Conservation (phyloP, 345 rosid genomes). For the Anacardium occidentale region DNA sequence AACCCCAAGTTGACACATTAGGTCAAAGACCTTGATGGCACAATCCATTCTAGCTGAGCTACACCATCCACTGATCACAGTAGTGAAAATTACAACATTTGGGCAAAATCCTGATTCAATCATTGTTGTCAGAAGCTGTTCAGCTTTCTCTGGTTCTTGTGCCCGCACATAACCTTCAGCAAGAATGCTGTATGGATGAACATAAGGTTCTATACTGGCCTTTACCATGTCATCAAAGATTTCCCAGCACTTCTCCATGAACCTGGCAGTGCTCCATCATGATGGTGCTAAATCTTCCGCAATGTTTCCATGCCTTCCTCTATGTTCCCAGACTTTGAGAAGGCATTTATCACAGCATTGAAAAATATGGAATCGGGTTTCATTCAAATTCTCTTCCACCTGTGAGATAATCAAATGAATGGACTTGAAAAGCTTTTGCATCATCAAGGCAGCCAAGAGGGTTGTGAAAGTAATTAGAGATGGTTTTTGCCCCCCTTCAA, state of each 20-base stretch:
- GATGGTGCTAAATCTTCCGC: slow-evolving; percentile 58
- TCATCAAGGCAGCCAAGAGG: slow-evolving; percentile 58
- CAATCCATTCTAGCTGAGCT: slow-evolving; percentile 48
- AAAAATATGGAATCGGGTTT: slow-evolving; percentile 51
- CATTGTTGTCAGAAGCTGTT: slow-evolving; percentile 47
- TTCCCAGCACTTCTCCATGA: slow-evolving; percentile 57
- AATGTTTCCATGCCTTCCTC: slow-evolving; percentile 48
- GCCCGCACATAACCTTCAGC: slow-evolving; percentile 69
- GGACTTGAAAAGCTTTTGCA: slow-evolving; percentile 47
- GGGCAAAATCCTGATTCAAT: slow-evolving; percentile 34
- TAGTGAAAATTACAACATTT: slow-evolving; percentile 59
- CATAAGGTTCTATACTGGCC: slow-evolving; percentile 56
- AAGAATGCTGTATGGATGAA: slow-evolving; percentile 55
- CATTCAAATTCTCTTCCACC: slow-evolving; percentile 45
- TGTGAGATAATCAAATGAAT: slow-evolving; percentile 46
- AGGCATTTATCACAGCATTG: slow-evolving; percentile 64
- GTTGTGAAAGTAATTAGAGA: slow-evolving; percentile 56
- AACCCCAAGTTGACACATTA: slow-evolving; percentile 51
- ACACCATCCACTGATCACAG: slow-evolving; percentile 65
- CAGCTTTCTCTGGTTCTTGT: slow-evolving; percentile 53
- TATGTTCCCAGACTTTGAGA: slow-evolving; percentile 57
- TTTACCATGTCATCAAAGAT: slow-evolving; percentile 59
- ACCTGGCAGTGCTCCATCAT: slow-evolving; percentile 77
- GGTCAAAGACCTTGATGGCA: slow-evolving; percentile 46
- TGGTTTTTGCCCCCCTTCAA: slow-evolving; percentile 53